Evolutionary conservation across 2,329 filamentous ascomycete genomes (phyloP), one percentile per base, ranked within the genome.

Genomic region (Paraphaeosphaeria minitans): DNA sequence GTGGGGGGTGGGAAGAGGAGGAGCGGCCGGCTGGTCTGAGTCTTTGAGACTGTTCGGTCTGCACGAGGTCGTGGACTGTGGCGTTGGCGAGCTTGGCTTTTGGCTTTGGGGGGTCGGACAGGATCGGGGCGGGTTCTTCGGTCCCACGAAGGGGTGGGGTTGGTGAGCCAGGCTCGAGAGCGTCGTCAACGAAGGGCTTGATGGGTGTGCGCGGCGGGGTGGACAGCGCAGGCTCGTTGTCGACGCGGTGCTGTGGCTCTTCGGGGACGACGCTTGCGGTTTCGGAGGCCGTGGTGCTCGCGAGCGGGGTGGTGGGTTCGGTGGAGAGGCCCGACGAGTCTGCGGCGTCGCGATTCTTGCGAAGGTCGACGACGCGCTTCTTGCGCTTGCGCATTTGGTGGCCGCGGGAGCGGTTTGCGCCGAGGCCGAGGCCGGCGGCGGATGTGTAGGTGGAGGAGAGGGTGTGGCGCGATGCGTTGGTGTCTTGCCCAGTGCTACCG

Each of bases 311-410:
- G 12, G 75, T 78, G 24, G 82, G 83, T 12, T 81, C 80, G 13
- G 85, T 85, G 39, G 82, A 85, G 29, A 81, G 75, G 41, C 80
- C 80, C 27, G 83, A 82, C 31, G 73, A 76, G 41, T 80, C 79
- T 53, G 74, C 75, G 13, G 73, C 76, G 58, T 83, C 82, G 67
- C 84, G 85, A 61, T 85, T 81, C 61, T 84, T 87, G n/a, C 92
- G 85, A 14, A 96, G 81, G 70, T 96, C 92, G 60, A 96, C 90
- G 14, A 96, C 88, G 21, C 92, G 84, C 58, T 87, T 92, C 84
- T 94, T 96, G 82, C 91, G 91, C 79, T 91, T 94, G 55, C 90
- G 86, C 35, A 86, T 83, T 22, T 83, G 82, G 61, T 87, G 84
- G 3, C 87, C 80, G 64, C 90, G 85, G 45, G 84, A 80, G 49